Conservation (phyloP, 1,139 yeast genomes). For the Nadsonia commutata region DNA sequence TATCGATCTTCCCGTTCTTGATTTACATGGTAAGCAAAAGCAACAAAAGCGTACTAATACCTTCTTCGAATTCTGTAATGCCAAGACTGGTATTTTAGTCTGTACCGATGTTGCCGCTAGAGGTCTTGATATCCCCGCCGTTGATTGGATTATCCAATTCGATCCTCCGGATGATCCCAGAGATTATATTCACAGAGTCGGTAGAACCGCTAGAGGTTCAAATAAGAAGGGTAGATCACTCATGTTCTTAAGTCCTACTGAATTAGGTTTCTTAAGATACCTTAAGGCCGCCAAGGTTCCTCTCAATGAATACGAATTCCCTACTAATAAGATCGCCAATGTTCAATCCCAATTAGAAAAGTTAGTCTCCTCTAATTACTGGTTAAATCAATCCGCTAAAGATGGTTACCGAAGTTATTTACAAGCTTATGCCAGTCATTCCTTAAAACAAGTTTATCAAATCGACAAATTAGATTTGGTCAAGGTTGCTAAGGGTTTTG, state of each 20-base stretch:
- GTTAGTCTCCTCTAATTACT: slow-evolving; percentile 79
- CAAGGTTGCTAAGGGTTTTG: slow-evolving; percentile 90
- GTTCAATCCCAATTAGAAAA: slow-evolving; percentile 89
- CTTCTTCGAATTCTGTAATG: slow-evolving; percentile 93
- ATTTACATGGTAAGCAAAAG: slow-evolving; percentile 93
- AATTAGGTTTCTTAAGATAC: slow-evolving; percentile 85
- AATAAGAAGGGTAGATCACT: slow-evolving; percentile 82
- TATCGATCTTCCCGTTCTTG: slow-evolving; percentile 90
- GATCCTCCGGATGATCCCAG: slow-evolving; percentile 99
- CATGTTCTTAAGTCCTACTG: slow-evolving; percentile 89
- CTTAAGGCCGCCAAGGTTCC: slow-evolving; percentile 96
- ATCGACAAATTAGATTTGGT: slow-evolving; percentile 87
- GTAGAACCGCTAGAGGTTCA: slow-evolving; percentile 95
- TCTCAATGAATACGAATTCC: slow-evolving; percentile 91
- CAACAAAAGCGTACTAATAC: slow-evolving; percentile 97
- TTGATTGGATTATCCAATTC: slow-evolving; percentile 93
- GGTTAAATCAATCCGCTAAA: slow-evolving; percentile 89
- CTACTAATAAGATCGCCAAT: slow-evolving; percentile 82
- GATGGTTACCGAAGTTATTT: slow-evolving; percentile 94
- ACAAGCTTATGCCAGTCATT: slow-evolving; percentile 96
- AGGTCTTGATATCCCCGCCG: slow-evolving; percentile 94
- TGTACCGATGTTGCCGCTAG: slow-evolving; percentile 98
- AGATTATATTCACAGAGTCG: slow-evolving; percentile 94
- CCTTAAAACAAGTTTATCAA: slow-evolving; percentile 87
- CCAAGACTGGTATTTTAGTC: slow-evolving; percentile 79